Base-by-base conservation (phyloP, 306 rosid genomes). In the Nissolia schottii region DNA sequence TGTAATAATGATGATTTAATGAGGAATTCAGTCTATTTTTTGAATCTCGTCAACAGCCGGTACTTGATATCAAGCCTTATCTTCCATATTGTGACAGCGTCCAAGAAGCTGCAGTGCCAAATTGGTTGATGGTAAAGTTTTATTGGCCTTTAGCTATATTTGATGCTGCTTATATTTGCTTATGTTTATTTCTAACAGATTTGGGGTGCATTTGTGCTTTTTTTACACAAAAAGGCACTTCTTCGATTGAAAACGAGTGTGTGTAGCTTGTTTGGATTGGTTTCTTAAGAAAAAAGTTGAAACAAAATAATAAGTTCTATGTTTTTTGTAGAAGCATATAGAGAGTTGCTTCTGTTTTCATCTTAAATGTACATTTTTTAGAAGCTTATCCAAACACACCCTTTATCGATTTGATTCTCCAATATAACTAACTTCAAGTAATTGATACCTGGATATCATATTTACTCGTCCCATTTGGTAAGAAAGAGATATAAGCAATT, bases 1-100 rank as follows among this genome's bases (percentile, higher is more conserved):
- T 63, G 34, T 48, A 29, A 48, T 48, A n/a, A 28, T 51, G 74
- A 29, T 70, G 51, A 64, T 71, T 45, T 50, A 48, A 24, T 9
- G 64, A 32, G 23, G 49, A 22, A 59, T 14, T 48, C 31, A 70
- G 25, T 65, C 67, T 48, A 64, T 75, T 75, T 48, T 74, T 40
- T 81, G 13, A 72, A 78, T 70, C 65, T 61, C 64, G 24, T 85
- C 66, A 38, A 79, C 94, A 94, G 99, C 97, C 97, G 3, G 88
- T 91, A 35, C 95, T 94, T 41, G 97, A 94, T 81, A 64, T 94
- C 85, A 94, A 94, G 80, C 98, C 98, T 10, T 91, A 94, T 86
- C 56, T 94, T 51, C 92, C 98, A 6, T 94, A 83, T 81, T 84
- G 92, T 37, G 98, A 94, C 80, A 81, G 91, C 76, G 58, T 94